A percentile compares a stretch with the other conserved stretches of the same genome.
Conservation (phyloP, 352 stramenopile genomes). For the Globisporangium emineosum region DNA sequence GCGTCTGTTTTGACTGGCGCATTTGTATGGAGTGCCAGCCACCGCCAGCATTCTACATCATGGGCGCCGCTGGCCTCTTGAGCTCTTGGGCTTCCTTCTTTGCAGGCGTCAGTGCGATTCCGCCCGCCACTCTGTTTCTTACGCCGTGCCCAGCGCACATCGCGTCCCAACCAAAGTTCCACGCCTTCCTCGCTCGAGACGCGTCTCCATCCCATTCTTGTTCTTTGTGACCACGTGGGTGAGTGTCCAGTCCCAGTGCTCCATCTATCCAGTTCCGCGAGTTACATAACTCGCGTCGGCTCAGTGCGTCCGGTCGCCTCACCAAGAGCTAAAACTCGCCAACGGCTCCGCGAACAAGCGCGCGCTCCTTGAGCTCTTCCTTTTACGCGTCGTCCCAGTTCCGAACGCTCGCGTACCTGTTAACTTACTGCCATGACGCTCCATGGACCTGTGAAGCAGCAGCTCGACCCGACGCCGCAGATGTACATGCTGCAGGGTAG, state of each 20-base stretch:
- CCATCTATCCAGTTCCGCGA: not conserved
- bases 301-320: not conserved
- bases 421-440: slow-evolving; percentile 32
- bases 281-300: not conserved
- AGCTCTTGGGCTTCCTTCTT: not conserved
- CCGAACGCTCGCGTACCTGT: not conserved
- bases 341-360: not conserved
- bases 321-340: not conserved
- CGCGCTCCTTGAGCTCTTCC: not conserved
- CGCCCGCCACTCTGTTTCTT: slow-evolving; percentile 2
- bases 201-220: not conserved
- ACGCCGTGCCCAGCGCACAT: slow-evolving; percentile 4
- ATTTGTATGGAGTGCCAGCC: not conserved
- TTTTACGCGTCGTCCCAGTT: not conserved
- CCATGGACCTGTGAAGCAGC: slow-evolving; percentile 35
- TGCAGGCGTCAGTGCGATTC: not conserved
- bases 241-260: too few species aligned
- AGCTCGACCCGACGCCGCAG: slow-evolving; percentile 37
- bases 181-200: slow-evolving; percentile 2
- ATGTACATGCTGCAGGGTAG: slow-evolving; percentile 29
- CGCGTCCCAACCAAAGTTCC: not conserved
- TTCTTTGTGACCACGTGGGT: not conserved
- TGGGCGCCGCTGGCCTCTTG: not conserved
- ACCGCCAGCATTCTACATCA: not conserved
- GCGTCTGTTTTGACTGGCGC: not conserved